phyloP scores from a whole-genome alignment of 805 yeast species.

The Teunomyces pallodes region DNA sequence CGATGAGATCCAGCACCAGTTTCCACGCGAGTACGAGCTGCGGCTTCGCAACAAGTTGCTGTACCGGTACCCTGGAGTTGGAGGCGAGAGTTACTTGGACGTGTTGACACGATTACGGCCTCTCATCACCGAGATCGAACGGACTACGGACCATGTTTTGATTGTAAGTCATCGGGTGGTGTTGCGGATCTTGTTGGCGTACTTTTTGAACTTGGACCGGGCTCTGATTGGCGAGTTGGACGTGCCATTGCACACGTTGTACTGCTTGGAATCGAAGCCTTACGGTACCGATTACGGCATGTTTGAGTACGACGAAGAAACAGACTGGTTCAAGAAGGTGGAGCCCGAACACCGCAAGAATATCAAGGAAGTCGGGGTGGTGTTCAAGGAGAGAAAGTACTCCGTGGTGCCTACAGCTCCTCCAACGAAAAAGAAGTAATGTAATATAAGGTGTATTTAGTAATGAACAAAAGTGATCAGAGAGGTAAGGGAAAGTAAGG shows the following conservation, averaged over 20 bases:
- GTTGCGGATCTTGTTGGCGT: conserved; percentile 80
- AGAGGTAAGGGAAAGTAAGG: too few species aligned
- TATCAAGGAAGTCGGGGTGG: conserved; percentile 69
- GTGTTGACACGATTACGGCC: conserved; percentile 89
- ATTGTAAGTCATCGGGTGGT: conserved; percentile 90
- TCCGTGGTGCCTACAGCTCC: conserved; percentile 80
- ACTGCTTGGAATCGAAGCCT: conserved; percentile 87
- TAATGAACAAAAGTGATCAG: background rate
- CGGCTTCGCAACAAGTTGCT: conserved; percentile 74
- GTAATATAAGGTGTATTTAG: background rate
- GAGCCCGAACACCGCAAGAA: conserved; percentile 54
- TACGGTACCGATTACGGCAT: conserved; percentile 93
- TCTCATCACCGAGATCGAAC: conserved; percentile 85
- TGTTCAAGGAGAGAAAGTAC: conserved; percentile 64
- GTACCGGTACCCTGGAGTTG: conserved; percentile 94
- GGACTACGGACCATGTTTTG: conserved; percentile 83
- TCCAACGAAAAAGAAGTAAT: conserved; percentile 21
- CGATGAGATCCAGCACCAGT: conserved; percentile 68
- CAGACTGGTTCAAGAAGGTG: conserved; percentile 76
- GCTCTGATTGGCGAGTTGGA: conserved; percentile 85
- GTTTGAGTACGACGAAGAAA: conserved; percentile 78
- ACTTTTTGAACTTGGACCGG: conserved; percentile 78
- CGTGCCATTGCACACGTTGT: conserved; percentile 89
- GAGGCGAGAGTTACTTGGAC: conserved; percentile 94
- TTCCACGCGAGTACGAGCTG: conserved; percentile 77